Conservation (phyloP, 805 yeast genomes). For the Barnettozyma pratensis region DNA sequence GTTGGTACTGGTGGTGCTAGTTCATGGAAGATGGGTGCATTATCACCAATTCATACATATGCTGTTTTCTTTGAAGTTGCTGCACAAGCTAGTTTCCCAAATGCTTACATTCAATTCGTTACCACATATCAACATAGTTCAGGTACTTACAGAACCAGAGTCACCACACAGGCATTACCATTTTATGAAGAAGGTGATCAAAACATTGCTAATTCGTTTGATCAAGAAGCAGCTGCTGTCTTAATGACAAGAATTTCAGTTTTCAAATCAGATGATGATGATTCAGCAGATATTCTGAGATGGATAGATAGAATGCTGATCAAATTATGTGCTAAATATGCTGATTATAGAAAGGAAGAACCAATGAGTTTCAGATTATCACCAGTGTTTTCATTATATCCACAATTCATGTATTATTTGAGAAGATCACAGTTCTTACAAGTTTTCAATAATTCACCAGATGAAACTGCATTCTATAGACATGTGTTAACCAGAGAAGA, state of each 20-base stretch:
- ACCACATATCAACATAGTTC: conserved; percentile 95
- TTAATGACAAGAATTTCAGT: conserved; percentile 89
- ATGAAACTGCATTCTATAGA: conserved; percentile 95
- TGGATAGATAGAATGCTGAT: conserved; percentile 94
- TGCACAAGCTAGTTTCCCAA: conserved; percentile 31
- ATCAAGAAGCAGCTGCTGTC: conserved; percentile 98
- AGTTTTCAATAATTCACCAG: conserved; percentile 97
- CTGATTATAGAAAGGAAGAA: conserved; percentile 87
- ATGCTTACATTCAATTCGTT: conserved; percentile 69
- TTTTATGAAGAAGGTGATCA: conserved; percentile 58
- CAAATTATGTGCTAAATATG: conserved; percentile 86
- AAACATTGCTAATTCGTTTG: conserved; percentile 63
- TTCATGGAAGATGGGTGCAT: conserved; percentile 78
- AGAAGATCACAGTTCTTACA: conserved; percentile 95
- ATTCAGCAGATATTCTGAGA: conserved; percentile 86
- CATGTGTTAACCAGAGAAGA: conserved; percentile 90
- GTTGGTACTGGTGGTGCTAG: conserved; percentile 92
- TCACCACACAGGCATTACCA: conserved; percentile 72
- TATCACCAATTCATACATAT: conserved; percentile 85
- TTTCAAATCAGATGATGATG: conserved; percentile 74
- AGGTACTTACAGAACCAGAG: conserved; percentile 83
- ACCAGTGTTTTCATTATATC: conserved; percentile 80
- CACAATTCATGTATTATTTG: conserved; percentile 92
- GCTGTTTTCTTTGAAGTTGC: conserved; percentile 85
- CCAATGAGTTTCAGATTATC: conserved; percentile 77